Evolutionary conservation across 1,284 basidiomycete genomes (phyloP).

Genomic region (Sanghuangporus baumii): DNA sequence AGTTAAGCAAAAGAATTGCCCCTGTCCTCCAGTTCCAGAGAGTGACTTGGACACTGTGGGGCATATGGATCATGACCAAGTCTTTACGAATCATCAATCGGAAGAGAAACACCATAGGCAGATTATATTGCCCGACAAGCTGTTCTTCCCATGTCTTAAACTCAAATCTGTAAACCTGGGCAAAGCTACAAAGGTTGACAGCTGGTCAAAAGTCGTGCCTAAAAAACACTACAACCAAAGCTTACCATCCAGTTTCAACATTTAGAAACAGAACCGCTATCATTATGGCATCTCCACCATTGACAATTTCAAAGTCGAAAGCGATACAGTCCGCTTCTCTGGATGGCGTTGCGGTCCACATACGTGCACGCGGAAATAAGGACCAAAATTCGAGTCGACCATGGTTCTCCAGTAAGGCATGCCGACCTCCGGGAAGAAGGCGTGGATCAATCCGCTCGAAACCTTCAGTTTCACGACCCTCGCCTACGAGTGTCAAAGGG

Average conservation of each 20-base stretch:
- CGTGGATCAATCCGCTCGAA: not conserved
- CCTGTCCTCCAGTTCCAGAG: conserved; percentile 1
- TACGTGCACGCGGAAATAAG: not conserved
- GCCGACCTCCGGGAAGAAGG: not conserved
- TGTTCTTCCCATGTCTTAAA: not conserved
- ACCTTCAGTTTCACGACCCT: not conserved
- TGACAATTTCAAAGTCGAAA: conserved; percentile 5
- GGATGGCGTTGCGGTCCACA: not conserved
- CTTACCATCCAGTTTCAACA: not conserved
- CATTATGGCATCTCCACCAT: not conserved
- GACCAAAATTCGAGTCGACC: conserved; percentile 4
- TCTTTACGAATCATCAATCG: conserved; percentile 3
- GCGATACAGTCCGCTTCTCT: conserved; percentile 1
- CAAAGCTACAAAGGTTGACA: not conserved
- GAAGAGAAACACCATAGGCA: conserved; percentile 3
- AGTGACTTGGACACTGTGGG: conserved; percentile 1
- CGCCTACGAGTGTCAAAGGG: not conserved
- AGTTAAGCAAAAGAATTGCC: not conserved
- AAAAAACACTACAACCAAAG: not conserved
- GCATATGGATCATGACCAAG: conserved; percentile 8
- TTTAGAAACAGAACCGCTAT: not conserved
- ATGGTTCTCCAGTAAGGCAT: conserved; percentile 2
- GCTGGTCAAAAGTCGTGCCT: not conserved
- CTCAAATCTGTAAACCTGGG: not conserved
- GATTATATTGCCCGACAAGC: not conserved